Percentiles rank a stretch among this genome's conserved stretches.
phyloP scores from a whole-genome alignment of 805 yeast genomes.

The Yarrowia deformans region DNA sequence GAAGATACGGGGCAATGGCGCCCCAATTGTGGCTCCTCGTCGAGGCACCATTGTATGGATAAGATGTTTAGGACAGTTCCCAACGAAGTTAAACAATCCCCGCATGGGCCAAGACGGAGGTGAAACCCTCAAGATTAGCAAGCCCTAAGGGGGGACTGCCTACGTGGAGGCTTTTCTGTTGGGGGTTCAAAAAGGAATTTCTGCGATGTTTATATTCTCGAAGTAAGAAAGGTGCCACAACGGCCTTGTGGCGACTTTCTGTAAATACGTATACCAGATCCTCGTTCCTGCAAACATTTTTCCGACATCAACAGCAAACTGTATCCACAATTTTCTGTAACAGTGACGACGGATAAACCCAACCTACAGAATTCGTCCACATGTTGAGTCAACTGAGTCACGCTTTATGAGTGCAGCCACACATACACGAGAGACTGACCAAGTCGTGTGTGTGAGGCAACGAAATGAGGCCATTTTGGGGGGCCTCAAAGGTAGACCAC shows the following conservation, averaged over 20 bases:
- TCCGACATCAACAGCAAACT: conserved; percentile 35
- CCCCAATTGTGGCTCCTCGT: conserved; percentile 38
- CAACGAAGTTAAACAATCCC: conserved; percentile 38
- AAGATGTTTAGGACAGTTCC: conserved; percentile 25
- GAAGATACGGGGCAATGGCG: conserved; percentile 35
- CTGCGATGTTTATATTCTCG: background rate
- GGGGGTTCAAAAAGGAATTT: background rate
- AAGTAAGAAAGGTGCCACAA: background rate
- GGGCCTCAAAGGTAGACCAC: background rate
- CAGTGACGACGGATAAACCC: conserved; percentile 20
- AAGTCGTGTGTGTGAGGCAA: background rate
- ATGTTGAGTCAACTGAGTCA: conserved; percentile 39
- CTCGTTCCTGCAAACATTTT: conserved; percentile 18
- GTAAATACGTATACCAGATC: background rate
- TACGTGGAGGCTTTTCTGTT: background rate
- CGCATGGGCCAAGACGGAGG: conserved; percentile 27
- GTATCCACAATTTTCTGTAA: conserved; percentile 6
- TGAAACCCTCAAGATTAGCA: conserved; percentile 27
- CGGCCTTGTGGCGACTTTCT: background rate
- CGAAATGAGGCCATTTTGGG: background rate
- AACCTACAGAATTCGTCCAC: background rate
- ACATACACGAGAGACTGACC: background rate
- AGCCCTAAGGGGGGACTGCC: background rate
- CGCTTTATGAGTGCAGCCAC: background rate
- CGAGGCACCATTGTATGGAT: conserved; percentile 39